phyloP scores from a whole-genome alignment of 257 asterid species.

The Oldenlandia corymbosa region DNA sequence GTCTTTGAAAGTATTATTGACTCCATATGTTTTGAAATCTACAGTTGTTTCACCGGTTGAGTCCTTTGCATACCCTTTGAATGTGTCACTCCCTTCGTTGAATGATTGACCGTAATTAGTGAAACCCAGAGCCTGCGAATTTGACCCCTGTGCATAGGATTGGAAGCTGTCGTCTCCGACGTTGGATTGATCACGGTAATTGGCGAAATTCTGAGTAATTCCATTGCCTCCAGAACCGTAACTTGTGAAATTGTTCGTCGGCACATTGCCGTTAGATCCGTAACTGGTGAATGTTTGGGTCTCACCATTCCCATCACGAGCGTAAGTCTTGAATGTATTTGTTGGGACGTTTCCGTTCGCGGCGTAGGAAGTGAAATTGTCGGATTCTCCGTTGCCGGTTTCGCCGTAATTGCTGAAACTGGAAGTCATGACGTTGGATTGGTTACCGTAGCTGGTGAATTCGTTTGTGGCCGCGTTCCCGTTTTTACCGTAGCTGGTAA shows the following conservation, averaged over 20 bases:
- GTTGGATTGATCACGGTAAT: constrained; percentile 62
- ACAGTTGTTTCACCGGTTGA: constrained; percentile 18
- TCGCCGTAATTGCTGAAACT: constrained; percentile 62
- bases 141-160: constrained; percentile 51
- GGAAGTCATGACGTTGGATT: background rate
- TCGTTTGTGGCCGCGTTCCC: constrained; percentile 15
- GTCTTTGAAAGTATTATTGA: constrained; percentile 63
- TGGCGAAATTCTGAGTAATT: constrained; percentile 43
- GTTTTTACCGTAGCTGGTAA: constrained; percentile 65
- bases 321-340: constrained; percentile 58
- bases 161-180: constrained; percentile 73
- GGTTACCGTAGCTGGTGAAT: background rate
- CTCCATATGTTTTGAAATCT: constrained; percentile 54
- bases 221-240: constrained; percentile 50
- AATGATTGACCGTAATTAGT: constrained; percentile 55
- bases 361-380: constrained; percentile 56
- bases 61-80: constrained; percentile 47
- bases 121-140: constrained; percentile 35
- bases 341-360: constrained; percentile 48
- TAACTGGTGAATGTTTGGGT: constrained; percentile 54
- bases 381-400: constrained; percentile 52
- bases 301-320: constrained; percentile 40
- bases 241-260: constrained; percentile 52
- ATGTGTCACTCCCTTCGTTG: constrained; percentile 66
- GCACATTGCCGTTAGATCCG: constrained; percentile 44